Base-by-base conservation (phyloP, 257 asterid genomes). In the Coffea eugenioides region DNA sequence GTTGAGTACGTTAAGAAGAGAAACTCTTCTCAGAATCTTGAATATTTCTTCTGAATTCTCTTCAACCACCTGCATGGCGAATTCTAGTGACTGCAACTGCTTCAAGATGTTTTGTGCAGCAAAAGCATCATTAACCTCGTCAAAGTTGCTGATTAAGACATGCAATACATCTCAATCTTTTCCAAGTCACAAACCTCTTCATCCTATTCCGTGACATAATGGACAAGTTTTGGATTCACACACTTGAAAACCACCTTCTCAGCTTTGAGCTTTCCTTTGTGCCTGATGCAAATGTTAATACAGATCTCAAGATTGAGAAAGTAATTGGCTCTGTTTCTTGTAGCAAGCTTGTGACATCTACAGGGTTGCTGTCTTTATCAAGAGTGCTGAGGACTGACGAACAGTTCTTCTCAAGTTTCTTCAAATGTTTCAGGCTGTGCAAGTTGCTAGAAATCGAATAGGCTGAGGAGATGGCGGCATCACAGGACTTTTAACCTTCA, bases 211-310 rank as follows among this genome's bases (percentile, higher is more conserved):
- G 69, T 2, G 71, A 61, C 43, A 75, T 25, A 62, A 45, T 23
- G 39, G 34, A 62, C 73, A 27, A 70, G 18, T 45, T 61, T 61
- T 80, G 10, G 82, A 57, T 61, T 76, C 39, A 80, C 39, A n/a
- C 84, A 23, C 67, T 85, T 88, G 16, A 84, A 80, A 73, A 87
- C 81, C 88, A 84, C 64, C 61, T 5, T 57, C 34, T 75, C 34
- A 54, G 49, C 54, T 49, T 73, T 39, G 84, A 77, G 51, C n/a
- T 67, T 36, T 51, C 68, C 66, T 85, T 82, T 43, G 45, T 14
- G n/a, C 80, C 73, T 1, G 81, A 79, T 12, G 84, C 25, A 39
- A 75, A 48, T 2, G 79, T 61, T 59, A 87, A 23, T 69, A 31
- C 34, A 25, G 78, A 80, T 74, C 73, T 83, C 65, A 86, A 57